Conservation (phyloP, 768 basidiomycete genomes). For the Suillus cothurnatus region DNA sequence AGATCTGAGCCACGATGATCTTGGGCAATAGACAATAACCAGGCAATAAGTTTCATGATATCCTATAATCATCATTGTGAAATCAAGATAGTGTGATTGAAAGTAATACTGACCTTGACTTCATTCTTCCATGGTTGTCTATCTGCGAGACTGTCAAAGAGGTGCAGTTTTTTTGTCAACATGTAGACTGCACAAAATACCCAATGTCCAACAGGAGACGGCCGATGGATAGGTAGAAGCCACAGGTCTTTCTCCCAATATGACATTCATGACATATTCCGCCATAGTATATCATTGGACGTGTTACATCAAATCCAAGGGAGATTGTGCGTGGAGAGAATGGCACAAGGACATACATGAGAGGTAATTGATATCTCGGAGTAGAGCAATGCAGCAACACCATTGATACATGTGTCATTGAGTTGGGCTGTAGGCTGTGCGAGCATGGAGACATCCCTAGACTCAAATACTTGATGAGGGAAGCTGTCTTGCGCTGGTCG, state of each 20-base stretch:
- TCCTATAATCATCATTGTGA: background rate
- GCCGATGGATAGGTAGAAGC: constrained; percentile 40
- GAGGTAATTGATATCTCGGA: background rate
- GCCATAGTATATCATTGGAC: constrained; percentile 25
- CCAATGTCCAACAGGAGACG: constrained; percentile 30
- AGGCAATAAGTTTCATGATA: constrained; percentile 10
- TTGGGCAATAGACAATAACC: background rate
- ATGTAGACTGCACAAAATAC: constrained; percentile 26
- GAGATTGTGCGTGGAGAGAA: constrained; percentile 16
- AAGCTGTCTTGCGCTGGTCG: background rate
- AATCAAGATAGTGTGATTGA: background rate
- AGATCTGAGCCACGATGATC: background rate
- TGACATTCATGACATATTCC: background rate
- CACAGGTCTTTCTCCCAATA: constrained; percentile 37
- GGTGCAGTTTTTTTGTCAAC: background rate
- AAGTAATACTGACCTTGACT: background rate
- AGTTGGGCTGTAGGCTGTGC: constrained; percentile 8
- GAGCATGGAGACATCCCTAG: constrained; percentile 9
- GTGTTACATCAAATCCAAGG: constrained; percentile 9
- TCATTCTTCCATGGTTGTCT: constrained; percentile 10
- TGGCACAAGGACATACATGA: background rate
- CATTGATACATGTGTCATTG: constrained; percentile 17
- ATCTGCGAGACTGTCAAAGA: constrained; percentile 16
- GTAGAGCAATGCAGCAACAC: constrained; percentile 13
- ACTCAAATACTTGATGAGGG: constrained; percentile 9